Conservation (phyloP, 2,329 filamentous ascomycete genomes). For the Calonectria crousiana region DNA sequence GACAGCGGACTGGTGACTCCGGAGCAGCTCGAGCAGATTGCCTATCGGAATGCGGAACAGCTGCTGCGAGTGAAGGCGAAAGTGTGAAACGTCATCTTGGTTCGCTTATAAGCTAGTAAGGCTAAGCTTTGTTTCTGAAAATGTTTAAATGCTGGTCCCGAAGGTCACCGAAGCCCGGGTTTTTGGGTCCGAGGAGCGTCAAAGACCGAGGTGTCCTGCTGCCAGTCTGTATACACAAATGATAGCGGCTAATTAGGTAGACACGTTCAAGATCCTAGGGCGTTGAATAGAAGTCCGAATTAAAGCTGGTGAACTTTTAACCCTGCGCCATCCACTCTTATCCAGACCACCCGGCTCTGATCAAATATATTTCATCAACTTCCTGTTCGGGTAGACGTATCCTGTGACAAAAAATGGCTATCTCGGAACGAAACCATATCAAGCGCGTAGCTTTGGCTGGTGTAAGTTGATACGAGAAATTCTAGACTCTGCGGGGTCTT, state of each 20-base stretch:
- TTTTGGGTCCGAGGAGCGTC: neutral
- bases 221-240: neutral
- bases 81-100: neutral
- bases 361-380: neutral
- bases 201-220: neutral
- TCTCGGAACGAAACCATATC: neutral
- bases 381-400: no score
- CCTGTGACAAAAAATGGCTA: neutral
- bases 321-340: neutral
- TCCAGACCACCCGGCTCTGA: neutral
- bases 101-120: neutral
- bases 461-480: neutral
- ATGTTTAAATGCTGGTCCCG: neutral
- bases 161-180: neutral
- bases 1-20: slow-evolving; percentile 61
- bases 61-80: slow-evolving; percentile 53
- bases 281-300: neutral
- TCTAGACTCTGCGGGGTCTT: neutral
- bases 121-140: neutral
- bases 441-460: neutral
- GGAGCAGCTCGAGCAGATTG: slow-evolving; percentile 62
- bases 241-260: neutral
- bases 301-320: neutral
- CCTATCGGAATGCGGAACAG: slow-evolving; percentile 63
- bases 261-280: neutral